Evolutionary conservation across 2,329 filamentous ascomycete genomes (phyloP).

Genomic region (Monilinia aucupariae): DNA sequence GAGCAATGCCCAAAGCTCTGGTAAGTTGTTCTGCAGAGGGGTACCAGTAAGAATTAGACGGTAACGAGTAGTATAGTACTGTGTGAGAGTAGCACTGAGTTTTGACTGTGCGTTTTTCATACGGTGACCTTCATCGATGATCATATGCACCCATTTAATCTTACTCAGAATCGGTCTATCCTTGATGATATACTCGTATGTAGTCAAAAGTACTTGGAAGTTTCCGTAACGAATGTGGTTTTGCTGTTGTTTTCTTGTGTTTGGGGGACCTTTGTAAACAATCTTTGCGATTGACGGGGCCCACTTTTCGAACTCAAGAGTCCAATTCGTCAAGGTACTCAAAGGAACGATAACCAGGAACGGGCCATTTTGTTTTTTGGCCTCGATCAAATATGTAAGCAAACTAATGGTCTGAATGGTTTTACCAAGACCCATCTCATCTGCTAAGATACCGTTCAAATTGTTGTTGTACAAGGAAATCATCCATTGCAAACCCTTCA

Average conservation of each 20-base stretch:
- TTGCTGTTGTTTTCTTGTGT: conserved; percentile 80
- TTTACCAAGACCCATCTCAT: conserved; percentile 99
- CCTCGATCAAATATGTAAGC: conserved; percentile 94
- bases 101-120: conserved; percentile 99
- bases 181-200: conserved; percentile 99
- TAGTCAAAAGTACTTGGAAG: conserved; percentile 95
- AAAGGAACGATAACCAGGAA: conserved; percentile 96
- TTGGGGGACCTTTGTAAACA: conserved; percentile 95
- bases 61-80: conserved; percentile 92
- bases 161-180: conserved; percentile 92
- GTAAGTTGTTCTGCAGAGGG: conserved; percentile 91
- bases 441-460: conserved; percentile 94
- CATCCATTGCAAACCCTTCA: conserved; percentile 99
- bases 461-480: conserved; percentile 99
- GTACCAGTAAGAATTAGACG: conserved; percentile 96
- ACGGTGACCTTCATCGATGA: conserved; percentile 97
- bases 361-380: conserved; percentile 84
- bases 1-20: conserved; percentile 94
- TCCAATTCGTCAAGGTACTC: conserved; percentile 98
- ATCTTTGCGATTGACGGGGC: conserved; percentile 80
- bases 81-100: conserved; percentile 86
- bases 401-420: conserved; percentile 98
- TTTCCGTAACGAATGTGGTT: conserved; percentile 89
- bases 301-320: conserved; percentile 98
- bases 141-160: conserved; percentile 99